Evolutionary conservation across 2,329 filamentous ascomycete genomes (phyloP).

Genomic region (Penicillium palitans): DNA sequence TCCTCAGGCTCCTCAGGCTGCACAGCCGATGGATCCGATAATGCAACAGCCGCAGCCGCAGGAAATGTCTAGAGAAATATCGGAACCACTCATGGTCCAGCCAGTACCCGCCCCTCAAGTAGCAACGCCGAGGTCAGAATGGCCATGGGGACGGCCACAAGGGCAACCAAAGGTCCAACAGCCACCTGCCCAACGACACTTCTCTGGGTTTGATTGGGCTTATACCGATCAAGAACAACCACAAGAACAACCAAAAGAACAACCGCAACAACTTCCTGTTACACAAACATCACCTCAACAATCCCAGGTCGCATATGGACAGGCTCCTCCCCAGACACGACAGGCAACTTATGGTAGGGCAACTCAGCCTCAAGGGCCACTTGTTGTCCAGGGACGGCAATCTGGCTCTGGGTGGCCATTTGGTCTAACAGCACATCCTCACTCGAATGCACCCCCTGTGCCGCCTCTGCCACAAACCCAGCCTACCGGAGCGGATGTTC

Average conservation of each 20-base stretch:
- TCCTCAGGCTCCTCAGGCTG: constrained; percentile 58
- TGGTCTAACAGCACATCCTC: constrained; percentile 3
- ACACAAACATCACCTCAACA: neutral
- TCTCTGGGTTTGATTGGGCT: constrained; percentile 3
- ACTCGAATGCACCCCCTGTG: neutral
- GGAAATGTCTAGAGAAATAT: neutral
- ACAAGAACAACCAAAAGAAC: neutral
- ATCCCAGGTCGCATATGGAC: neutral
- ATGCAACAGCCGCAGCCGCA: neutral
- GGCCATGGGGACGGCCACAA: constrained; percentile 6
- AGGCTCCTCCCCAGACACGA: neutral
- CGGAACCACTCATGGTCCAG: neutral
- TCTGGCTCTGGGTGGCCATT: constrained; percentile 11
- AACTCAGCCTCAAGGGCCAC: neutral
- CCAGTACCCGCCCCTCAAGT: neutral
- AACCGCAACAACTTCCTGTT: neutral
- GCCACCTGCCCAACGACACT: neutral
- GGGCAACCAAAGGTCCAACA: neutral
- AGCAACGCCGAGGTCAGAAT: neutral
- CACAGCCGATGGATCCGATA: constrained; percentile 30
- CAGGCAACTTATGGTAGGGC: neutral
- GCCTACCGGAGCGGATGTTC: neutral
- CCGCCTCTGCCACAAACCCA: neutral
- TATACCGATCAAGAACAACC: neutral
- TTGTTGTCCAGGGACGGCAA: constrained; percentile 7